Conservation (phyloP, 164 flowering plant genomes). For the Vitis cinerea region DNA sequence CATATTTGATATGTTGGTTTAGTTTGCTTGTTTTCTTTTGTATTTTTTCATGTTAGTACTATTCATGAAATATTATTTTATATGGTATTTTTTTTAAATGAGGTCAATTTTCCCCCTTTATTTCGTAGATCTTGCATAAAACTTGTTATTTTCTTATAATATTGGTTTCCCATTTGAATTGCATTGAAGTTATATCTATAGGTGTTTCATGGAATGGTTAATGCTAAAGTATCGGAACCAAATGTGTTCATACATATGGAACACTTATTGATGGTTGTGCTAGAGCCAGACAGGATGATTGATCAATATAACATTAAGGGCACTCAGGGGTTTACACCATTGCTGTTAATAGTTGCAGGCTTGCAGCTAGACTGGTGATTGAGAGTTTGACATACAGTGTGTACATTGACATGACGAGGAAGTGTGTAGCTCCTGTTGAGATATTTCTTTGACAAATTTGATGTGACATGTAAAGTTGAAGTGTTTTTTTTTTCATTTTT, state of each 20-base stretch:
- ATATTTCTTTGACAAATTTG: constrained; percentile 26
- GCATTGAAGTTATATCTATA: constrained; percentile 21
- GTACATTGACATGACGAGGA: constrained; percentile 70
- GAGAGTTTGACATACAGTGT: constrained; percentile 72
- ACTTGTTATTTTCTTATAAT: background rate
- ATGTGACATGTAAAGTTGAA: background rate
- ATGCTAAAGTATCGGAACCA: constrained; percentile 71
- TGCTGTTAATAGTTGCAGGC: constrained; percentile 65
- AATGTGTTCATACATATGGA: constrained; percentile 85
- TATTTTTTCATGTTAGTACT: too few relatives aligned
- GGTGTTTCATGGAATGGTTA: constrained; percentile 97
- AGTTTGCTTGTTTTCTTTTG: too few relatives aligned
- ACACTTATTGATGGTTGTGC: constrained; percentile 98
- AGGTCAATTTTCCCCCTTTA: too few relatives aligned
- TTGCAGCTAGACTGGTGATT: constrained; percentile 72
- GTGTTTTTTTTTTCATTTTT: background rate
- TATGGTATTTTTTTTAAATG: too few relatives aligned
- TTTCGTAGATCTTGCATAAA: too few relatives aligned
- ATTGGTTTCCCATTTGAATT: background rate
- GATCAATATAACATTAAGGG: constrained; percentile 76
- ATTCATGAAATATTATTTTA: too few relatives aligned
- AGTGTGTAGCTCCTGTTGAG: constrained; percentile 87
- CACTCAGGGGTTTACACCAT: constrained; percentile 90
- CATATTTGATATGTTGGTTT: too few relatives aligned
- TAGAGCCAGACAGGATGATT: constrained; percentile 89